Percentiles rank a stretch among this genome's conserved stretches.
Conservation (phyloP, 208 protist species). For the Wallacemonas sp. region DNA sequence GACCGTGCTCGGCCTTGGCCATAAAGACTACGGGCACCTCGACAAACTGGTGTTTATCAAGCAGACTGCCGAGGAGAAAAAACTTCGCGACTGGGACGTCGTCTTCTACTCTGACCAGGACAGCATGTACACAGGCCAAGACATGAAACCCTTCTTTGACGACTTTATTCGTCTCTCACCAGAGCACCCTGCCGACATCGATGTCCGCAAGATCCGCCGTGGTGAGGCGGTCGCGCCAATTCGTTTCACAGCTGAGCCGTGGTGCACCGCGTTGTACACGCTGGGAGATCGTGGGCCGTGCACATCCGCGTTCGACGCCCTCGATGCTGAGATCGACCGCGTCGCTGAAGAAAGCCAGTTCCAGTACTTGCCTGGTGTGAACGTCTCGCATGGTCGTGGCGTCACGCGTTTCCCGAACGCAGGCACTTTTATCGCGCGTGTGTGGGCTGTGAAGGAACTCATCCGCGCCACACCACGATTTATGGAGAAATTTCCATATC, state of each 20-base stretch:
- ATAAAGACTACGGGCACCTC: background rate
- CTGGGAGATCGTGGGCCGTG: background rate
- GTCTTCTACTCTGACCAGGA: conserved; percentile 2
- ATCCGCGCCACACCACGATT: background rate
- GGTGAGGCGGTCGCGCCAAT: background rate
- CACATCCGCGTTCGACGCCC: background rate
- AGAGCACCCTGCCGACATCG: background rate
- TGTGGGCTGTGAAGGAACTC: conserved; percentile 1
- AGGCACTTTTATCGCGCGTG: background rate
- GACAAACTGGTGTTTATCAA: background rate
- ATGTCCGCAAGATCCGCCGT: background rate
- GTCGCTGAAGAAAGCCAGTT: background rate
- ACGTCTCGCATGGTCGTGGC: background rate
- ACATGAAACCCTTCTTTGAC: background rate
- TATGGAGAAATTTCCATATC: background rate
- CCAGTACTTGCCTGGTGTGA: background rate
- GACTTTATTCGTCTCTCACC: background rate
- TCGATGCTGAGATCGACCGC: background rate
- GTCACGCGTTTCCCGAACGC: background rate
- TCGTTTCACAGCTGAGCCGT: background rate
- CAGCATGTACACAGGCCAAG: background rate
- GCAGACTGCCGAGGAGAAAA: background rate
- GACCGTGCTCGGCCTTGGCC: too few relatives aligned
- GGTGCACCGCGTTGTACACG: background rate
- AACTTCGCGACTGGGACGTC: background rate